phyloP scores from a whole-genome alignment of 2,329 filamentous ascomycete species.

The Arthrobotrys pseudoclavata region DNA sequence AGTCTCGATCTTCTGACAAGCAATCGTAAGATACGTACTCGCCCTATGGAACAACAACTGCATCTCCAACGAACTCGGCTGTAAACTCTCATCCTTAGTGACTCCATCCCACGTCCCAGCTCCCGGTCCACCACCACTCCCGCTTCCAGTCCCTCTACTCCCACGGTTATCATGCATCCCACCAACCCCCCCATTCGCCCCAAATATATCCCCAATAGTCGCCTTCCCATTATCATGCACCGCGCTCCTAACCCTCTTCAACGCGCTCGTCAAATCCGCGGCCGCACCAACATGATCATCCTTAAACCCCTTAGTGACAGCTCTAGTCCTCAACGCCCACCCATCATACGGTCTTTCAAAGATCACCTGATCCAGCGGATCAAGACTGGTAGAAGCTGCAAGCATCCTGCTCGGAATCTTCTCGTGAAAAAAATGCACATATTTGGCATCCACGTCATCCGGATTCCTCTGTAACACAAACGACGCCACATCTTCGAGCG shows the following conservation, averaged over 20 bases:
- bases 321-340: constrained; percentile 79
- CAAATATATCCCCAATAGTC: constrained; percentile 66
- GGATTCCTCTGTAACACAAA: constrained; percentile 79
- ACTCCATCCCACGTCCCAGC: constrained; percentile 65
- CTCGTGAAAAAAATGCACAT: constrained; percentile 93
- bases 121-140: constrained; percentile 53
- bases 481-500: constrained; percentile 80
- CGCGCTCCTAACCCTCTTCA: constrained; percentile 72
- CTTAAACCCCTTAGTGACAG: constrained; percentile 81
- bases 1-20: constrained; percentile 67
- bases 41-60: constrained; percentile 84
- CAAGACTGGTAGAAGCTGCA: constrained; percentile 78
- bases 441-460: constrained; percentile 80
- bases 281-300: constrained; percentile 79
- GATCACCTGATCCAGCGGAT: constrained; percentile 78
- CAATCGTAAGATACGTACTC: constrained; percentile 78
- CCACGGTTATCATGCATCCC: constrained; percentile 43
- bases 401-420: constrained; percentile 84
- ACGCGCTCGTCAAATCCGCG: constrained; percentile 77
- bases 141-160: constrained; percentile 64
- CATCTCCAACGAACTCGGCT: constrained; percentile 80
- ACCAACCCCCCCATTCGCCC: constrained; percentile 32
- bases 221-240: constrained; percentile 69
- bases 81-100: constrained; percentile 71
- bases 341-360: constrained; percentile 74